phyloP scores from a whole-genome alignment of 495 filamentous ascomycete genomes.

The Corynascus novoguineensis region DNA sequence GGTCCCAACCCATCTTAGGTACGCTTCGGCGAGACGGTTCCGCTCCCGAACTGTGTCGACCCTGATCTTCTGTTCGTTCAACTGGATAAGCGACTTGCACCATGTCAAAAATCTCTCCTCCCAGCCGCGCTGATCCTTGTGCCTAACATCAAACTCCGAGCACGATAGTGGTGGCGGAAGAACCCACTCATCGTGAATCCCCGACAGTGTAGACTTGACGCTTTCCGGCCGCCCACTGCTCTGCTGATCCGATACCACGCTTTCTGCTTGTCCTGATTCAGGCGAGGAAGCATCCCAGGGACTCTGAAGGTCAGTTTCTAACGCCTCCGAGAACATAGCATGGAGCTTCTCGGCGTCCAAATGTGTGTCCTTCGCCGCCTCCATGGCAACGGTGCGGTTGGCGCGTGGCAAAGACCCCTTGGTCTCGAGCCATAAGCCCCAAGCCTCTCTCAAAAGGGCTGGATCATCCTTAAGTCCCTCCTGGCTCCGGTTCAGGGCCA shows the following conservation, averaged over 20 bases:
- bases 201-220: neutral
- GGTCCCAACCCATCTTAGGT: conserved; percentile 18
- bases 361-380: neutral
- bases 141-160: conserved; percentile 5
- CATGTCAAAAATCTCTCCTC: conserved; percentile 18
- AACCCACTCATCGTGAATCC: conserved; percentile 9
- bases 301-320: neutral
- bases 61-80: conserved; percentile 16
- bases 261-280: neutral
- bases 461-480: conserved; percentile 15
- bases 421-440: conserved; percentile 21
- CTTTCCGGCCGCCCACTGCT: neutral
- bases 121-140: conserved; percentile 15
- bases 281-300: neutral
- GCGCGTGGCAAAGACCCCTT: neutral
- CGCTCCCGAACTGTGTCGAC: neutral
- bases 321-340: conserved; percentile 1
- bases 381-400: neutral
- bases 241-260: neutral
- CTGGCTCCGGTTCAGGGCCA: conserved; percentile 17
- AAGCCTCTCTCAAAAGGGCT: conserved; percentile 16
- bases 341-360: conserved; percentile 3
- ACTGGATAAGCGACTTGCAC: conserved; percentile 15
- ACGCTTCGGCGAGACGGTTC: conserved; percentile 3
- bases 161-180: conserved; percentile 7